Evolutionary conservation across 163 green algal species (phyloP).

Genomic region (Scenedesmus sp.): DNA sequence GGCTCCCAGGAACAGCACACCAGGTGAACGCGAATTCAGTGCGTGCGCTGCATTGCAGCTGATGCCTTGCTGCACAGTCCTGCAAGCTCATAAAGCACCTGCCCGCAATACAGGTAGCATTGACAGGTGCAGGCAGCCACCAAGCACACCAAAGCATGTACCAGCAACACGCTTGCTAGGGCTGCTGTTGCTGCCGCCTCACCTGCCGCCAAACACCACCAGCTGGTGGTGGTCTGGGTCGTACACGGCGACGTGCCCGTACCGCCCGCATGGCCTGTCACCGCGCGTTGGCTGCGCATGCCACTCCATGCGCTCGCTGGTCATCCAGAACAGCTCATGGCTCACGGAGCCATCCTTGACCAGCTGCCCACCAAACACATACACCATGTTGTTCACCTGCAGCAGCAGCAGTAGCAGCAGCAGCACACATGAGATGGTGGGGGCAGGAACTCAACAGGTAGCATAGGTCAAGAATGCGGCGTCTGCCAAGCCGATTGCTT

Average conservation of each 20-base stretch:
- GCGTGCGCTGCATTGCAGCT: not conserved
- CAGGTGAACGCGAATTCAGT: not conserved
- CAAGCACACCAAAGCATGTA: not conserved
- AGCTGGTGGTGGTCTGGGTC: constrained; percentile 81
- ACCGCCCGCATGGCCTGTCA: constrained; percentile 67
- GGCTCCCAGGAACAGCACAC: not conserved
- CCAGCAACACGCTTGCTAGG: not conserved
- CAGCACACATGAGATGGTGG: not conserved
- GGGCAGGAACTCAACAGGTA: not conserved
- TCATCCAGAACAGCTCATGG: constrained; percentile 86
- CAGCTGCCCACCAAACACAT: constrained; percentile 82
- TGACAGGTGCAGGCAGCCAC: not conserved
- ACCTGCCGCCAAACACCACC: constrained; percentile 87
- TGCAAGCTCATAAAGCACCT: not conserved
- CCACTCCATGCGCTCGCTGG: constrained; percentile 87
- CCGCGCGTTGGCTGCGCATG: constrained; percentile 76
- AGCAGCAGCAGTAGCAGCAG: not conserved
- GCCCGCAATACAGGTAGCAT: not conserved
- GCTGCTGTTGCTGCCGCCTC: not conserved
- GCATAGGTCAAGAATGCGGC: not conserved
- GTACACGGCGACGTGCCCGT: constrained; percentile 83
- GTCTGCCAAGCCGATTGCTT: not conserved
- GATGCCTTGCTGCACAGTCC: not conserved
- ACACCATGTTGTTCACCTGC: constrained; percentile 73
- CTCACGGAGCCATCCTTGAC: constrained; percentile 72